Evolutionary conservation across 768 basidiomycete genomes (phyloP).

Genomic region (Russula griseocarnosa): DNA sequence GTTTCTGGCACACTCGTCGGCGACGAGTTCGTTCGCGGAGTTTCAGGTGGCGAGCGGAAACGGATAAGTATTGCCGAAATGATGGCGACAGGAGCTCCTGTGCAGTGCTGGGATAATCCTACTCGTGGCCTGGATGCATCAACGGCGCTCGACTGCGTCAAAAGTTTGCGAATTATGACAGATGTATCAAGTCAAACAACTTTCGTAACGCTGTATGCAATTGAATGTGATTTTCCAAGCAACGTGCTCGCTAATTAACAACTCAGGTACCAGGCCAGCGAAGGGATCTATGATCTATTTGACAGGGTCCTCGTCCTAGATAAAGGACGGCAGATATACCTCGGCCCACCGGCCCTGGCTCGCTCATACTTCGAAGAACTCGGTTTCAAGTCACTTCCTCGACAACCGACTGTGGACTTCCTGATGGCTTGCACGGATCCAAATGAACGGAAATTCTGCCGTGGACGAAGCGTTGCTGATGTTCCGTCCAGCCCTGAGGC

Average conservation of each 20-base stretch:
- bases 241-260: slow-evolving; percentile 1
- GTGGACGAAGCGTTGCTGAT: slow-evolving; percentile 50
- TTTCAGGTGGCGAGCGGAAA: slow-evolving; percentile 79
- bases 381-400: slow-evolving; percentile 69
- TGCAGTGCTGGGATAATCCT: slow-evolving; percentile 82
- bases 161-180: slow-evolving; percentile 74
- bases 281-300: slow-evolving; percentile 71
- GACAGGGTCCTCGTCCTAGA: slow-evolving; percentile 86
- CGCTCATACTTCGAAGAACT: slow-evolving; percentile 72
- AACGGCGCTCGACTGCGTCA: slow-evolving; percentile 83
- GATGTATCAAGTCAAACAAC: slow-evolving; percentile 78
- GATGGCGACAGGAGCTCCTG: slow-evolving; percentile 75
- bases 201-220: slow-evolving; percentile 65
- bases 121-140: slow-evolving; percentile 81
- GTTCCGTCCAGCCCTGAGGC: slow-evolving; percentile 64
- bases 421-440: slow-evolving; percentile 77
- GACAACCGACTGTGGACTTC: slow-evolving; percentile 84
- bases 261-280: slow-evolving; percentile 57
- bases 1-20: slow-evolving; percentile 77
- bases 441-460: slow-evolving; percentile 73
- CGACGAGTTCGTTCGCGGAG: slow-evolving; percentile 79
- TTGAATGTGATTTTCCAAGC: neutral
- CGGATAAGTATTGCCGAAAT: slow-evolving; percentile 82
- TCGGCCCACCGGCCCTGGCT: slow-evolving; percentile 68
- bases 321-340: slow-evolving; percentile 78